A percentile compares a stretch with the other conserved stretches of the same genome.
phyloP scores from a whole-genome alignment of 225 moss, liverwort and hornwort genomes.

The Physcomitrellopsis africana region DNA sequence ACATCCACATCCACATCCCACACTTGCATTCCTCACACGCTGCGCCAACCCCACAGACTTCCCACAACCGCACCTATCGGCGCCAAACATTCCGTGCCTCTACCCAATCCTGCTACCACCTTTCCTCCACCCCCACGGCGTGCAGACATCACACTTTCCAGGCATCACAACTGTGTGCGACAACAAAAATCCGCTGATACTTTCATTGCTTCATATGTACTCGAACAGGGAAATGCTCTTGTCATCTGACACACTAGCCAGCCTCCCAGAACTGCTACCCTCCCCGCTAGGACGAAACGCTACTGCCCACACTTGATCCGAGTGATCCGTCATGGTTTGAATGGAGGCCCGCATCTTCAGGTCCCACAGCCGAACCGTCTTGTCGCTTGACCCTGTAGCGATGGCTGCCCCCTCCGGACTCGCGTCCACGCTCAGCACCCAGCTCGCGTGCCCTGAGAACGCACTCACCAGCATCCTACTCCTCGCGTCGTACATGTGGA shows the following conservation, averaged over 20 bases:
- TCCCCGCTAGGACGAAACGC: slow-evolving; percentile 83
- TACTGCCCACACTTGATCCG: slow-evolving; percentile 95
- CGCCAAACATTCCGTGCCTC: too few species aligned
- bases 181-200: neutral
- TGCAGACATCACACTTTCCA: too few species aligned
- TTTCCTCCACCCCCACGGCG: too few species aligned
- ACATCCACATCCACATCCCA: too few species aligned
- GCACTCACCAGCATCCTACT: slow-evolving; percentile 82
- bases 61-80: too few species aligned
- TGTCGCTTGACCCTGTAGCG: slow-evolving; percentile 90
- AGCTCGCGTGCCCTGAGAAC: slow-evolving; percentile 93
- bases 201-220: slow-evolving; percentile 58
- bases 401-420: slow-evolving; percentile 85
- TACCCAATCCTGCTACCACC: too few species aligned
- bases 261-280: slow-evolving; percentile 66
- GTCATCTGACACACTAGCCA: slow-evolving; percentile 96
- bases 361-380: slow-evolving; percentile 88
- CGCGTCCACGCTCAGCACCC: slow-evolving; percentile 90
- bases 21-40: too few species aligned
- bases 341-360: slow-evolving; percentile 87
- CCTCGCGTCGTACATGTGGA: slow-evolving; percentile 94
- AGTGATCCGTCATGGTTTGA: slow-evolving; percentile 92
- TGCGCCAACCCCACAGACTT: too few species aligned
- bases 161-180: neutral
- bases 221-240: slow-evolving; percentile 94